phyloP scores from a whole-genome alignment of 192 early-diverging fungal species.

The Coemansia sp. region DNA sequence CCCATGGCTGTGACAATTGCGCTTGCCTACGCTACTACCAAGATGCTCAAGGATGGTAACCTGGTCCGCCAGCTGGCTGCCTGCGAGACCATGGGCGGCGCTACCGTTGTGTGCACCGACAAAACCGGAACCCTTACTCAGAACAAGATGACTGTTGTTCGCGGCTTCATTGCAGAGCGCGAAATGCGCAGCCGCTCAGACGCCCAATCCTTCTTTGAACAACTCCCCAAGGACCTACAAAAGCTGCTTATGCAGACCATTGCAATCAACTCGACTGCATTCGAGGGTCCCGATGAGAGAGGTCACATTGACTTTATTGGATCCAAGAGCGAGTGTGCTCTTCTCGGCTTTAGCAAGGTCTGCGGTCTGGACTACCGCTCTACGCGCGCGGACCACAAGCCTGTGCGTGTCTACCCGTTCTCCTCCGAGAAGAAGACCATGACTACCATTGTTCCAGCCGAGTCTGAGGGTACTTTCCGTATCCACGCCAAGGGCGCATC shows the following conservation, averaged over 20 bases:
- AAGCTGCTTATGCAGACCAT: constrained; percentile 60
- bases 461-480: constrained; percentile 35
- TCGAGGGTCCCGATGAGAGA: constrained; percentile 64
- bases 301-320: constrained; percentile 65
- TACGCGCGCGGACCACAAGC: constrained; percentile 50
- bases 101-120: constrained; percentile 80
- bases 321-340: constrained; percentile 78
- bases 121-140: constrained; percentile 87
- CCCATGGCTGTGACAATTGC: constrained; percentile 86
- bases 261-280: constrained; percentile 74
- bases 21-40: constrained; percentile 76
- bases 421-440: constrained; percentile 88
- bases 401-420: constrained; percentile 83
- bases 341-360: constrained; percentile 63
- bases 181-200: constrained; percentile 47
- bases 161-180: constrained; percentile 55
- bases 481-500: constrained; percentile 77
- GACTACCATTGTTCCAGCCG: constrained; percentile 63
- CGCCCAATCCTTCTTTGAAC: constrained; percentile 50
- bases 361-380: constrained; percentile 63
- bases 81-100: constrained; percentile 83
- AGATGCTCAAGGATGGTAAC: constrained; percentile 81
- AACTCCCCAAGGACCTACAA: constrained; percentile 41
- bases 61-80: constrained; percentile 76
- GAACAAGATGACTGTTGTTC: constrained; percentile 79